Evolutionary conservation across 306 rosid genomes (phyloP).

Genomic region (Castanea sativa): DNA sequence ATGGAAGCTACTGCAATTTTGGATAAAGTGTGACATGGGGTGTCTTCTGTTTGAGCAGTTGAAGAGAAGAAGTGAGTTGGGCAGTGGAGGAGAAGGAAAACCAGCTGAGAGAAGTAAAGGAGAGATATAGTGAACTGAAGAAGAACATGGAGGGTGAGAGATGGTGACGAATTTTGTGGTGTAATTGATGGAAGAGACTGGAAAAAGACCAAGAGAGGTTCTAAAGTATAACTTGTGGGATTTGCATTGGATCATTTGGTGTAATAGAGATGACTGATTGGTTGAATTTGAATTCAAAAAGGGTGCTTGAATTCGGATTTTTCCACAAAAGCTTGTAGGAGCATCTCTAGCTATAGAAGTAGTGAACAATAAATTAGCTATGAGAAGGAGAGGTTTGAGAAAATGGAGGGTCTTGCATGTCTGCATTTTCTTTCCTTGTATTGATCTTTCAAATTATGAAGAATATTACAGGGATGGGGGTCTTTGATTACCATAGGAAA

Average conservation of each 20-base stretch:
- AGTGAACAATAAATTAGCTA: conserved; percentile 34
- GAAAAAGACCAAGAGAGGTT: conserved; percentile 36
- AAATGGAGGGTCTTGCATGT: conserved; percentile 30
- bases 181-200: conserved; percentile 32
- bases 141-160: conserved; percentile 33
- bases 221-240: conserved; percentile 31
- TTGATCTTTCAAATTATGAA: background rate
- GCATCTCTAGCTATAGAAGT: conserved; percentile 34
- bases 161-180: conserved; percentile 18
- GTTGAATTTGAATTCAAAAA: conserved; percentile 37
- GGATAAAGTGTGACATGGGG: conserved; percentile 17
- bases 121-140: conserved; percentile 40
- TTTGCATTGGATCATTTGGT: conserved; percentile 34
- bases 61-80: conserved; percentile 54
- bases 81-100: conserved; percentile 53
- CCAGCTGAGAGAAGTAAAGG: conserved; percentile 35
- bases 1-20: conserved; percentile 21
- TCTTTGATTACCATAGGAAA: background rate
- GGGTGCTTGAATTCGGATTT: conserved; percentile 42
- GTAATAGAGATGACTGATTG: conserved; percentile 24
- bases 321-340: conserved; percentile 34
- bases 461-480: background rate
- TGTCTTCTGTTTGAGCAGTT: conserved; percentile 45
- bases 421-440: conserved; percentile 33
- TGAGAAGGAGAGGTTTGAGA: conserved; percentile 29